Evolutionary conservation across 208 protist genomes (phyloP).

Genomic region (Trypanosoma platydactyli): DNA sequence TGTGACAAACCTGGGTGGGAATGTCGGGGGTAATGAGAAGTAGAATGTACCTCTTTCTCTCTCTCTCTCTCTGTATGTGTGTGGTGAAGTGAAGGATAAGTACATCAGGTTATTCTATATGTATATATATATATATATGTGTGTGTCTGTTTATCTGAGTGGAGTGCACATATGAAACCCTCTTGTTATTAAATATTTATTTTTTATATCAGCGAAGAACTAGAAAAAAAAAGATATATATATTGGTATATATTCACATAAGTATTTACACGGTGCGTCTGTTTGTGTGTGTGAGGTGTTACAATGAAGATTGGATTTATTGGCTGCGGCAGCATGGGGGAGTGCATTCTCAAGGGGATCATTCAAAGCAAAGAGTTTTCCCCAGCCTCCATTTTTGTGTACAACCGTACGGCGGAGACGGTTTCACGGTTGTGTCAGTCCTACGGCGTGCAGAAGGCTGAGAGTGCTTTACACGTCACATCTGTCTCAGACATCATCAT

Average conservation of each 20-base stretch:
- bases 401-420: slow-evolving; percentile 51
- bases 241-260: no score
- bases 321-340: slow-evolving; percentile 94
- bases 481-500: slow-evolving; percentile 79
- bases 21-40: slow-evolving; percentile 10
- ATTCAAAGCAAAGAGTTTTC: slow-evolving; percentile 33
- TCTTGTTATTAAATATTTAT: no score
- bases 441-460: slow-evolving; percentile 49
- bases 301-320: slow-evolving; percentile 86
- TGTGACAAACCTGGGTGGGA: slow-evolving; percentile 69
- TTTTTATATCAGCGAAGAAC: no score
- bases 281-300: not conserved
- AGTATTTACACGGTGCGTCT: no score
- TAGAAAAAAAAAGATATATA: slow-evolving; percentile 7
- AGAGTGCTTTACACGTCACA: slow-evolving; percentile 52
- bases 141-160: no score
- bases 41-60: not conserved
- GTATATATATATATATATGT: no score
- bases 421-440: slow-evolving; percentile 45
- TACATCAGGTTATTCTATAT: not conserved
- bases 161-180: no score
- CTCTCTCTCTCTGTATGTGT: not conserved
- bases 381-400: slow-evolving; percentile 64
- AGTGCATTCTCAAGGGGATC: slow-evolving; percentile 84
- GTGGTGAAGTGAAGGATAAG: not conserved